A percentile compares a stretch with the other conserved stretches of the same genome.
Evolutionary conservation across 306 rosid genomes (phyloP).

Genomic region (Dalbergia cultrata): DNA sequence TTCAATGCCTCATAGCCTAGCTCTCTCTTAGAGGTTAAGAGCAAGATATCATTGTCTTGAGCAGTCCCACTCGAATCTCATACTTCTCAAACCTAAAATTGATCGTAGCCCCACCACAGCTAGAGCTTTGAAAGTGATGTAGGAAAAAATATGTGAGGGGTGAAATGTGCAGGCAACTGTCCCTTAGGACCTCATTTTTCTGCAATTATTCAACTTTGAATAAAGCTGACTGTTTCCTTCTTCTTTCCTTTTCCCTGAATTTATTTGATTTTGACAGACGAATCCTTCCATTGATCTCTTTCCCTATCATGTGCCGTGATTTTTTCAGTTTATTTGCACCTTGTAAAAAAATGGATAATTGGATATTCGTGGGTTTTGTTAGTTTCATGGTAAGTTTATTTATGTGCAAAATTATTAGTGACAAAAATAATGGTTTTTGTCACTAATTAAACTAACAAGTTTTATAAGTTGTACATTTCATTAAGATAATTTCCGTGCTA

Average conservation of each 20-base stretch:
- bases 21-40: slow-evolving; percentile 24
- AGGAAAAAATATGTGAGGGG: slow-evolving; percentile 23
- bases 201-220: slow-evolving; percentile 57
- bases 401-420: too few species aligned
- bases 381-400: neutral
- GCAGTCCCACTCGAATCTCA: slow-evolving; percentile 35
- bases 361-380: neutral
- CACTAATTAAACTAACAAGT: neutral
- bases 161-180: slow-evolving; percentile 44
- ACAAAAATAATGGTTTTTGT: neutral
- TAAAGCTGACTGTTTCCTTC: slow-evolving; percentile 58
- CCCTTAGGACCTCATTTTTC: slow-evolving; percentile 23
- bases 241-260: slow-evolving; percentile 25
- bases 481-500: neutral
- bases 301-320: slow-evolving; percentile 32
- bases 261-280: slow-evolving; percentile 46
- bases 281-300: slow-evolving; percentile 9
- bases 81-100: slow-evolving; percentile 43
- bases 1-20: slow-evolving; percentile 6
- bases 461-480: neutral
- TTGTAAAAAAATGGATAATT: slow-evolving; percentile 9
- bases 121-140: slow-evolving; percentile 47
- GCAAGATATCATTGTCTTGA: slow-evolving; percentile 42
- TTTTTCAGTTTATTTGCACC: slow-evolving; percentile 14
- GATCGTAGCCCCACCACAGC: slow-evolving; percentile 54